A percentile compares a stretch with the other conserved stretches of the same genome.
Evolutionary conservation across 768 basidiomycete genomes (phyloP).

Genomic region (Dentipellis sp.): DNA sequence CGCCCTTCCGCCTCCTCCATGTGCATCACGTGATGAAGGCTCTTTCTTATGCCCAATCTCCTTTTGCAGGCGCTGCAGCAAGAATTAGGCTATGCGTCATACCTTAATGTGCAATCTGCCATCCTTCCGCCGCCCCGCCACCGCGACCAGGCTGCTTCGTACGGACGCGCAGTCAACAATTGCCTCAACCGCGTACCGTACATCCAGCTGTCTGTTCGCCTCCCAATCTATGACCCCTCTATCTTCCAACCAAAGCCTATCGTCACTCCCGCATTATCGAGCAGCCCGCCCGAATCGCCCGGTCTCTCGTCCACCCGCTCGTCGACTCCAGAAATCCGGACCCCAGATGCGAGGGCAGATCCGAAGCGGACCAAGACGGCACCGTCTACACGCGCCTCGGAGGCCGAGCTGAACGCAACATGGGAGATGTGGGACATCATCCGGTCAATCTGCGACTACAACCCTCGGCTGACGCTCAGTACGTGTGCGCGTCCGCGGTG

Average conservation of each 20-base stretch:
- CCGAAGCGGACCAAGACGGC: neutral
- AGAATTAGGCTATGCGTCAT: constrained; percentile 87
- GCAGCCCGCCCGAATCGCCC: neutral
- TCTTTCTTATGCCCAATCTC: neutral
- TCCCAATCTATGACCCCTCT: constrained; percentile 74
- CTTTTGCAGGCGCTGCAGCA: constrained; percentile 73
- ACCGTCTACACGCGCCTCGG: constrained; percentile 30
- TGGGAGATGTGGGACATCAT: constrained; percentile 99
- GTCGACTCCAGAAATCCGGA: constrained; percentile 11
- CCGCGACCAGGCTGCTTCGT: constrained; percentile 80
- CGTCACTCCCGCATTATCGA: constrained; percentile 15
- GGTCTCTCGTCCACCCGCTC: constrained; percentile 15
- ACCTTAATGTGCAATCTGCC: constrained; percentile 77
- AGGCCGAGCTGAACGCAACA: constrained; percentile 57
- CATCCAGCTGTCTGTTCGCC: constrained; percentile 73
- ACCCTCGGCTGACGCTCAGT: constrained; percentile 66
- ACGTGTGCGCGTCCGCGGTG: constrained; percentile 16
- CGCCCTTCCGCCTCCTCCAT: neutral
- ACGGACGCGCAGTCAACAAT: constrained; percentile 82
- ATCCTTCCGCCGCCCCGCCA: constrained; percentile 86
- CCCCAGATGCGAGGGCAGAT: constrained; percentile 16
- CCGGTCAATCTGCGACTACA: constrained; percentile 82
- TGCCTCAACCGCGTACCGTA: constrained; percentile 63
- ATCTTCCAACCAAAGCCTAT: constrained; percentile 35
- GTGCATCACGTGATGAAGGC: neutral